These are phyloP conservation scores for Auxenochlorella pyrenoidosa DNA, from an alignment of 139 green algal species.

Conservation along the genomic window DNA sequence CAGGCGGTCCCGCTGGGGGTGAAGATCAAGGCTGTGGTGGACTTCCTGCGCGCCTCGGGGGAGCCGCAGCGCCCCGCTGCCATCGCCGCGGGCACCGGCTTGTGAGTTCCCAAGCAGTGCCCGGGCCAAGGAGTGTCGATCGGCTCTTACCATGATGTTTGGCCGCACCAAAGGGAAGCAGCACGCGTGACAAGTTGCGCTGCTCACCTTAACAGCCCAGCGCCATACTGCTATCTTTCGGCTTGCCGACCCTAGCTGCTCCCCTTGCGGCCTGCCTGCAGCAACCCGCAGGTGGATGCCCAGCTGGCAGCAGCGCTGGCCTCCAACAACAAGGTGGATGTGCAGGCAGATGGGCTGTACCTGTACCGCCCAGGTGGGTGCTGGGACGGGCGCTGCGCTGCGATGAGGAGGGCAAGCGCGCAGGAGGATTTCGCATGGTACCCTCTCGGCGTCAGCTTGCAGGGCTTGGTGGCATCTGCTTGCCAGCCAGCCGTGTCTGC, in stretches of 20 bases:
- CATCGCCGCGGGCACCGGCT: constrained; percentile 15
- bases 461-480: too few relatives aligned
- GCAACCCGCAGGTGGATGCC: background rate
- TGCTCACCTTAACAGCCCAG: too few relatives aligned
- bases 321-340: constrained; percentile 17
- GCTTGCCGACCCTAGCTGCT: background rate
- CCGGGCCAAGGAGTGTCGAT: too few relatives aligned
- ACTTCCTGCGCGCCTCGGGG: constrained; percentile 26
- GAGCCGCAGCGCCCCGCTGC: background rate
- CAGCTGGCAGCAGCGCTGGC: constrained; percentile 5
- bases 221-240: too few relatives aligned
- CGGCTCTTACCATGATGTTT: too few relatives aligned
- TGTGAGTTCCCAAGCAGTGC: background rate
- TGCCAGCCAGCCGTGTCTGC: background rate
- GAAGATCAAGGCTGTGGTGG: constrained; percentile 39
- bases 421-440: too few relatives aligned
- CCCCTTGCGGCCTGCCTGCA: background rate
- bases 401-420: too few relatives aligned
- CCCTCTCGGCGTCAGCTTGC: too few relatives aligned
- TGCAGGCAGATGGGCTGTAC: constrained; percentile 12
- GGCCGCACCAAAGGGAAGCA: too few relatives aligned
- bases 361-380: constrained; percentile 6
- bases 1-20: constrained; percentile 27
- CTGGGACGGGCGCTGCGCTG: too few relatives aligned
- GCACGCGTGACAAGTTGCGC: too few relatives aligned